Conservation (phyloP, 257 asterid species). For the Nicotiana benthamiana region DNA sequence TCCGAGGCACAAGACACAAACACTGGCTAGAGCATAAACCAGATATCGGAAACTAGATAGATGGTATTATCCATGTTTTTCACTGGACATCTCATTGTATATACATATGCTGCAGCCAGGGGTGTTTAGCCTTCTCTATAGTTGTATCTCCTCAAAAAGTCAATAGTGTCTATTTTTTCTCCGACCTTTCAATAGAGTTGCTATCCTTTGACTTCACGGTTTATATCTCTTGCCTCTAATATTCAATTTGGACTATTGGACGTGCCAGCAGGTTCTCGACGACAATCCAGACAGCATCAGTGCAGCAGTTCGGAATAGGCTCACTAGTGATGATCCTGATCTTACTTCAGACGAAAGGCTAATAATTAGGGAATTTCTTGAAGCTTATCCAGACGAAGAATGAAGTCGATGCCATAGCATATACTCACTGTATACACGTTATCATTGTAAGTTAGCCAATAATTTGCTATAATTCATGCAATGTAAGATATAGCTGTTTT, state of each 20-base stretch:
- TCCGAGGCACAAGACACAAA: not conserved
- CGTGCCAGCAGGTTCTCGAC: slow-evolving; percentile 41
- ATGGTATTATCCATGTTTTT: not conserved
- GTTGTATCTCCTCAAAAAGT: not conserved
- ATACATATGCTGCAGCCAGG: not conserved
- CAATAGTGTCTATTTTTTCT: not conserved
- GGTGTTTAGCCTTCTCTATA: not conserved
- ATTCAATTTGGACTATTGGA: not conserved
- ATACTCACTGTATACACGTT: not conserved
- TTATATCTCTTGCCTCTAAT: not conserved
- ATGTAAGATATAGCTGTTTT: not conserved
- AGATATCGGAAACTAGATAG: not conserved
- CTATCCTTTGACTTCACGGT: not conserved
- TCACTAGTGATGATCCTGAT: slow-evolving; percentile 54
- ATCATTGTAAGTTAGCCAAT: not conserved
- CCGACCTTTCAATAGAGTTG: not conserved
- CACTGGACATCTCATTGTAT: not conserved
- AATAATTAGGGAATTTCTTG: slow-evolving; percentile 51
- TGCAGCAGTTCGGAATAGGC: slow-evolving; percentile 47
- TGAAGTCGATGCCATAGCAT: slow-evolving; percentile 6
- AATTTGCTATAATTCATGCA: not conserved
- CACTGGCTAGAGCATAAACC: not conserved
- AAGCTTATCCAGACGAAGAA: slow-evolving; percentile 46
- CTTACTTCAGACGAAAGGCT: slow-evolving; percentile 54
- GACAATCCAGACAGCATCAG: slow-evolving; percentile 31